These are phyloP conservation scores for Miscanthus lutarioriparius DNA, from an alignment of 176 grass and related monocot genomes.

Conservation along the genomic window DNA sequence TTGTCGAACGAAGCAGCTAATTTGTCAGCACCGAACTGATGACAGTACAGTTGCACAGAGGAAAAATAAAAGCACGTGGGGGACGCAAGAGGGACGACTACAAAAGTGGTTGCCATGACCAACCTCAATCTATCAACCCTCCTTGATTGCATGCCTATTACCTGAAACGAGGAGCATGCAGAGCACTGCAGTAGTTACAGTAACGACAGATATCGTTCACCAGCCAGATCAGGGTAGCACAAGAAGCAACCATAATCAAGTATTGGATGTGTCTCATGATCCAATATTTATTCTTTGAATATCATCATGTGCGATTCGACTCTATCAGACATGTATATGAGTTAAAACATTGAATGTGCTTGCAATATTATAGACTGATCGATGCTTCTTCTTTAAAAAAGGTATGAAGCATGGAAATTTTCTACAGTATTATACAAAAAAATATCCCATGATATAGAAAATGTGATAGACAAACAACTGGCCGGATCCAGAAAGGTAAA, in stretches of 20 bases:
- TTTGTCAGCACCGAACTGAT: background rate
- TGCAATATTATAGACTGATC: background rate
- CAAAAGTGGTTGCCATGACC: background rate
- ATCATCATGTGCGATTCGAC: too few species aligned
- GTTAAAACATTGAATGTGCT: background rate
- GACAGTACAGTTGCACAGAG: background rate
- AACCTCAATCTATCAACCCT: background rate
- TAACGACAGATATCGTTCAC: background rate
- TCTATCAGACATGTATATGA: background rate
- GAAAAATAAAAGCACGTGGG: constrained; percentile 1
- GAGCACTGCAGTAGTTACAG: background rate
- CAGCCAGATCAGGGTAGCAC: background rate
- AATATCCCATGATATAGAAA: background rate
- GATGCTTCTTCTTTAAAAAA: background rate
- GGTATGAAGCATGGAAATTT: background rate
- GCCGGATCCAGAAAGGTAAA: background rate
- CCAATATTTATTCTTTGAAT: background rate
- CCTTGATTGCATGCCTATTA: background rate
- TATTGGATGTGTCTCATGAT: background rate
- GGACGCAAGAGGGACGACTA: background rate
- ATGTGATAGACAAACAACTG: background rate
- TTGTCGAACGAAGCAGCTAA: background rate
- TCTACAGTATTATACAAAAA: background rate
- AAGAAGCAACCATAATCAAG: background rate
- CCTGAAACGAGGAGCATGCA: background rate